Evolutionary conservation across 1,284 basidiomycete genomes (phyloP).

Genomic region (Kalmanozyma brasiliensis): DNA sequence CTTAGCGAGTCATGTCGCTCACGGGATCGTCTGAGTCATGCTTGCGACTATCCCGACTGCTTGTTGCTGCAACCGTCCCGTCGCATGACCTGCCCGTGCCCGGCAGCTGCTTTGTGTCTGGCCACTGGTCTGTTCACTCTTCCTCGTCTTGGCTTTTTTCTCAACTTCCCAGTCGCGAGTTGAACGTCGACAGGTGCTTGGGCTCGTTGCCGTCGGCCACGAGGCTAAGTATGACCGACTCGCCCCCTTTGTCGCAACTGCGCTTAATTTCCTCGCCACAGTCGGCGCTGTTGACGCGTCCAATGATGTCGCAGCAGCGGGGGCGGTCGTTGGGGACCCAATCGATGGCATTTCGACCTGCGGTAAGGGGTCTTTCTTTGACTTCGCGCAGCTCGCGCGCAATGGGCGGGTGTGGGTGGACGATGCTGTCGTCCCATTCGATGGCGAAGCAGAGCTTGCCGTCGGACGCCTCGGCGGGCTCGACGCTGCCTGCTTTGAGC

Average conservation of each 20-base stretch:
- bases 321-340: constrained; percentile 31
- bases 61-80: constrained; percentile 74
- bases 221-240: constrained; percentile 42
- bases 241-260: constrained; percentile 49
- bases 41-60: constrained; percentile 72
- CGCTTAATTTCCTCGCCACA: constrained; percentile 50
- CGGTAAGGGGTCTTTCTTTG: constrained; percentile 52
- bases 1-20: constrained; percentile 44
- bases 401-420: constrained; percentile 68
- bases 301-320: constrained; percentile 62
- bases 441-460: constrained; percentile 40
- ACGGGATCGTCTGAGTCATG: constrained; percentile 71
- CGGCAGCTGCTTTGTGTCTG: constrained; percentile 70
- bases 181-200: constrained; percentile 69
- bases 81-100: constrained; percentile 73
- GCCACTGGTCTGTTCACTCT: constrained; percentile 73
- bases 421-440: constrained; percentile 67
- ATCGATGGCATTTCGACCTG: constrained; percentile 56
- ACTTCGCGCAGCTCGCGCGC: constrained; percentile 63
- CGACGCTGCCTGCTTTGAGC: constrained; percentile 21
- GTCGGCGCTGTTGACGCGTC: constrained; percentile 48
- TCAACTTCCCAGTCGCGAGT: constrained; percentile 72
- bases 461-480: constrained; percentile 9
- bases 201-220: constrained; percentile 8
- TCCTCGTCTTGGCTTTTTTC: constrained; percentile 70